Percentiles rank a stretch among this genome's conserved stretches.
Evolutionary conservation across 2,329 filamentous ascomycete genomes (phyloP).

Genomic region (Phialophora expanda): DNA sequence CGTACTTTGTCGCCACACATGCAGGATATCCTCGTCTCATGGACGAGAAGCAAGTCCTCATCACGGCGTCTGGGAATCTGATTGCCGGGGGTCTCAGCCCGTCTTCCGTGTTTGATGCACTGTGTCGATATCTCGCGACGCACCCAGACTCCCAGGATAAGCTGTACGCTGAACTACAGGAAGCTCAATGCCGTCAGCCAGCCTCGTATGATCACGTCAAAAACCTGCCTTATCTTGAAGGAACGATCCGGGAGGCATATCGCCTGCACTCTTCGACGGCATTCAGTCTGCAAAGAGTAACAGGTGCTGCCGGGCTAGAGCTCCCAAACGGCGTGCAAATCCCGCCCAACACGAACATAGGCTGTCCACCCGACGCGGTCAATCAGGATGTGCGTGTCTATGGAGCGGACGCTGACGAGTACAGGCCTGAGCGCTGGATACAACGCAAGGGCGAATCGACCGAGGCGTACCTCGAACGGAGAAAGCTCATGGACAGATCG

Average conservation of each 20-base stretch:
- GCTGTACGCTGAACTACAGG: constrained; percentile 13
- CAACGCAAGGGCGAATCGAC: neutral
- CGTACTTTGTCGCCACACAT: constrained; percentile 20
- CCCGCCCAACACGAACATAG: constrained; percentile 22
- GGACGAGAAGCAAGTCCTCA: constrained; percentile 15
- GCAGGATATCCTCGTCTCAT: constrained; percentile 15
- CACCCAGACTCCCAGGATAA: constrained; percentile 17
- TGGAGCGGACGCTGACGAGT: constrained; percentile 15
- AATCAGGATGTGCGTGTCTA: constrained; percentile 16
- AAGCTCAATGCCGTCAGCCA: constrained; percentile 6
- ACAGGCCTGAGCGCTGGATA: constrained; percentile 21
- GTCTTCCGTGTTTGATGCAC: constrained; percentile 9
- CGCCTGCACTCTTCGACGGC: constrained; percentile 10
- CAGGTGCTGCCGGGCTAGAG: constrained; percentile 1
- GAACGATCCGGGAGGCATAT: constrained; percentile 20
- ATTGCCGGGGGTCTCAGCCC: constrained; percentile 24
- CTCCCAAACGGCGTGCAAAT: constrained; percentile 21
- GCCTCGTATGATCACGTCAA: constrained; percentile 13
- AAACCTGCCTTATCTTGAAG: constrained; percentile 18
- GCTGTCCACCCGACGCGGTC: constrained; percentile 13
- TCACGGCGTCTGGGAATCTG: constrained; percentile 20
- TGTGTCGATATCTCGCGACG: constrained; percentile 18
- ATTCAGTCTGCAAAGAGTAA: constrained; percentile 20
- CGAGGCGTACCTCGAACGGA: constrained; percentile 7
- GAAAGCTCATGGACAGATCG: constrained; percentile 19